Evolutionary conservation across 2,329 filamentous ascomycete species (phyloP).

Genomic region (Fusarium illudens): DNA sequence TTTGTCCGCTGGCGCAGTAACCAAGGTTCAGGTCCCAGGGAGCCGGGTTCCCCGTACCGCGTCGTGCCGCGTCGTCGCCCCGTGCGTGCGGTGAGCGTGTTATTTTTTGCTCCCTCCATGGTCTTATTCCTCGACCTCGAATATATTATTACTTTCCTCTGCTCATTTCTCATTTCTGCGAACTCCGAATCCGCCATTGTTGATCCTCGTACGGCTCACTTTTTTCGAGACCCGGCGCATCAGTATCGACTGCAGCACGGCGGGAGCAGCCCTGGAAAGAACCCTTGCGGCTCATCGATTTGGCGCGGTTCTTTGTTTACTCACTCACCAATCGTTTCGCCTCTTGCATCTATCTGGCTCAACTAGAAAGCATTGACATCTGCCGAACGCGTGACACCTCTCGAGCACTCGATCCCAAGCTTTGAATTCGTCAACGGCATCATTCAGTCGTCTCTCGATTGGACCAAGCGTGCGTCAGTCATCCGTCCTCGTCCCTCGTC

Average conservation of each 20-base stretch:
- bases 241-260: slow-evolving; percentile 8
- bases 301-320: slow-evolving; percentile 29
- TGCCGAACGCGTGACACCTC: neutral
- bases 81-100: slow-evolving; percentile 17
- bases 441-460: neutral
- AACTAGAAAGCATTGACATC: neutral
- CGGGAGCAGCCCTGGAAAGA: slow-evolving; percentile 26
- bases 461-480: slow-evolving; percentile 25
- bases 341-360: neutral
- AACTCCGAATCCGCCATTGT: neutral
- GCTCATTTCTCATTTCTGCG: neutral
- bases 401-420: neutral
- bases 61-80: slow-evolving; percentile 31
- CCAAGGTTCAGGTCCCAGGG: slow-evolving; percentile 6
- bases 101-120: neutral
- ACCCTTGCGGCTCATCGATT: slow-evolving; percentile 16
- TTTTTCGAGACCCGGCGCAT: neutral
- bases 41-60: slow-evolving; percentile 18
- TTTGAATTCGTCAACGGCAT: neutral
- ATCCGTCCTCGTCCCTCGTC: slow-evolving; percentile 6
- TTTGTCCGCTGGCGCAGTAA: neutral
- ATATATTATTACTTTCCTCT: neutral
- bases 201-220: slow-evolving; percentile 1
- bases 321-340: slow-evolving; percentile 1
- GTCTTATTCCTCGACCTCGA: neutral